Evolutionary conservation across 495 filamentous ascomycete genomes (phyloP).

Genomic region (Copromyces sp.): DNA sequence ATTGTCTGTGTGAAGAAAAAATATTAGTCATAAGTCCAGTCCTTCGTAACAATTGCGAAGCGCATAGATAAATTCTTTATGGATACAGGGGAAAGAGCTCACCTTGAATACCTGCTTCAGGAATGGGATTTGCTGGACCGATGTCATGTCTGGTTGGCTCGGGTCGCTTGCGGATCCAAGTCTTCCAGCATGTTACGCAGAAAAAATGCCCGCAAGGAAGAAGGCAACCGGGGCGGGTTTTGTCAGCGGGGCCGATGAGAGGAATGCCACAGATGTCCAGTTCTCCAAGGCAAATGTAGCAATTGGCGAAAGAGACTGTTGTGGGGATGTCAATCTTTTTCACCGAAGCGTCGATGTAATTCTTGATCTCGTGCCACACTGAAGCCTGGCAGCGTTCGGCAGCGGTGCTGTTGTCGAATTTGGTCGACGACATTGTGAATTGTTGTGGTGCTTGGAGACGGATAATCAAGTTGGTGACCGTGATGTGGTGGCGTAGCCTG

Average conservation of each 20-base stretch:
- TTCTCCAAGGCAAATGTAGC: background rate
- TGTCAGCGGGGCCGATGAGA: background rate
- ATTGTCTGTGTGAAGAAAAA: background rate
- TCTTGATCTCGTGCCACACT: background rate
- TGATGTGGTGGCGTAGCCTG: background rate
- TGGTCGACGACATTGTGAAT: background rate
- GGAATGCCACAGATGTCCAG: background rate
- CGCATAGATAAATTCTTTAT: no score
- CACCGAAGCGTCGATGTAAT: background rate
- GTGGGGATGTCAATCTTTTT: no score
- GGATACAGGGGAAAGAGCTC: no score
- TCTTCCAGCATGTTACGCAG: background rate
- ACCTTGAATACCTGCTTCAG: background rate
- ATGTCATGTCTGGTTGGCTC: background rate
- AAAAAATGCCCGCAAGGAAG: background rate
- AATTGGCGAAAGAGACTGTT: background rate
- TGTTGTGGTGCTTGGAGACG: background rate
- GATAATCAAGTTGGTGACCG: background rate
- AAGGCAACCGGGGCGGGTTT: background rate
- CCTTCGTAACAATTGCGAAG: background rate
- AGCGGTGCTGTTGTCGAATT: background rate
- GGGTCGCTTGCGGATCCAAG: background rate
- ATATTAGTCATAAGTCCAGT: background rate
- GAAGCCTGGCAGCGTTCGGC: background rate
- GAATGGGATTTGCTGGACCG: background rate